Conservation (phyloP, 1,139 yeast species). For the Suhomyces bokatorum region DNA sequence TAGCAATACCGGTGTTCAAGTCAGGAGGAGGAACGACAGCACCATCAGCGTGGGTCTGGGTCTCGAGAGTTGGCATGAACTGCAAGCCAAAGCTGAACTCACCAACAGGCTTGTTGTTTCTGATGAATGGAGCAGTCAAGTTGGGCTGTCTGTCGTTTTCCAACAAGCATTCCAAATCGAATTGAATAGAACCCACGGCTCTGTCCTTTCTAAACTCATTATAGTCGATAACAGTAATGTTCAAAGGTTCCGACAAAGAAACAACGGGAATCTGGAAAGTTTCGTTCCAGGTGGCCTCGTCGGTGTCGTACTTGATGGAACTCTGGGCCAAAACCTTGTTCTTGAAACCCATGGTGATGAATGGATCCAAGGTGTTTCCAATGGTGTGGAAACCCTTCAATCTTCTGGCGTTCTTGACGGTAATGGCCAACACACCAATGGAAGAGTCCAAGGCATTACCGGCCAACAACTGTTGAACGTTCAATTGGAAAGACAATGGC, state of each 20-base stretch:
- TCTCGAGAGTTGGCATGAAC: constrained; percentile 78
- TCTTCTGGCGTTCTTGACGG: constrained; percentile 63
- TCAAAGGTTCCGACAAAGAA: constrained; percentile 78
- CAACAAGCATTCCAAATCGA: constrained; percentile 68
- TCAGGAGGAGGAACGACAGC: constrained; percentile 87
- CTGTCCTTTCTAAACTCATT: constrained; percentile 81
- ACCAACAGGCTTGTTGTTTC: constrained; percentile 85
- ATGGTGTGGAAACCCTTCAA: constrained; percentile 66
- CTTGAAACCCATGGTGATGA: constrained; percentile 68
- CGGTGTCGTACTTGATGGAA: constrained; percentile 61
- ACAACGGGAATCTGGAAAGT: constrained; percentile 67
- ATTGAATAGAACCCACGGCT: constrained; percentile 72
- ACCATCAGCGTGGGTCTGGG: constrained; percentile 78
- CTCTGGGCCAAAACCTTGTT: constrained; percentile 65
- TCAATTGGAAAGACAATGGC: constrained; percentile 90
- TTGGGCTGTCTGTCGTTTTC: constrained; percentile 54
- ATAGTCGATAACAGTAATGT: constrained; percentile 68
- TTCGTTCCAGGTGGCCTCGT: constrained; percentile 82
- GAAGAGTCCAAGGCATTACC: constrained; percentile 82
- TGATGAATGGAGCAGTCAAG: constrained; percentile 57
- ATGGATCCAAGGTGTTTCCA: constrained; percentile 88
- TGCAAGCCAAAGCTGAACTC: constrained; percentile 66
- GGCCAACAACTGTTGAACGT: constrained; percentile 84
- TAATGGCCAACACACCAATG: constrained; percentile 78
- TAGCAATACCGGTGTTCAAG: constrained; percentile 86